These are phyloP conservation scores for Cyclanthera cordifolia DNA, from an alignment of 306 rosid genomes.

Conservation along the genomic window DNA sequence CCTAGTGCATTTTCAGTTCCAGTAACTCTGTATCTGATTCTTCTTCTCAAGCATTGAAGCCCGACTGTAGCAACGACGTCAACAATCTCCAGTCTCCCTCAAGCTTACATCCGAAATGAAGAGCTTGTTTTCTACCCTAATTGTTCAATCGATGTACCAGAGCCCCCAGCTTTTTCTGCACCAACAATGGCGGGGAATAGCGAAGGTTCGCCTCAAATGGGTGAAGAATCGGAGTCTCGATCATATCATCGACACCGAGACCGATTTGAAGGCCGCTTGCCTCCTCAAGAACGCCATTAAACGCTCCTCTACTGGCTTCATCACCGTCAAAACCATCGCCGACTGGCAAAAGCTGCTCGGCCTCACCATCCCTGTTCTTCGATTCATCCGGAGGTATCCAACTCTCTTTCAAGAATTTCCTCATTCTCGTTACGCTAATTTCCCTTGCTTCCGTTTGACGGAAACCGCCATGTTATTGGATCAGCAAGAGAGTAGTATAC, in stretches of 20 bases:
- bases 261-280: constrained; percentile 72
- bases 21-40: too few relatives aligned
- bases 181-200: constrained; percentile 55
- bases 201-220: constrained; percentile 81
- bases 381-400: constrained; percentile 84
- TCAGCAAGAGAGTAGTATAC: constrained; percentile 46
- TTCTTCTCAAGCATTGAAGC: too few relatives aligned
- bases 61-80: too few relatives aligned
- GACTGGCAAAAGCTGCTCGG: constrained; percentile 89
- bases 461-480: constrained; percentile 54
- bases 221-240: constrained; percentile 70
- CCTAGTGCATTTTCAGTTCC: too few relatives aligned
- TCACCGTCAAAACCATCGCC: constrained; percentile 54
- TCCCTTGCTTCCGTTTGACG: constrained; percentile 65
- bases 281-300: constrained; percentile 81
- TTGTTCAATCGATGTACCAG: constrained; percentile 5
- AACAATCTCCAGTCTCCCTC: too few relatives aligned
- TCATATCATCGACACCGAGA: constrained; percentile 74
- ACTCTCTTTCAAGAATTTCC: constrained; percentile 76
- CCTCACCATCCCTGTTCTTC: constrained; percentile 79
- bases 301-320: constrained; percentile 68
- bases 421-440: constrained; percentile 54
- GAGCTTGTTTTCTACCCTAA: constrained; percentile 7
- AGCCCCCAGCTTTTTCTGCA: constrained; percentile 18
- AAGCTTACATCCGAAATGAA: background rate